Base-by-base conservation (phyloP, 1,284 basidiomycete species). In the Heterobasidion parviporum region DNA sequence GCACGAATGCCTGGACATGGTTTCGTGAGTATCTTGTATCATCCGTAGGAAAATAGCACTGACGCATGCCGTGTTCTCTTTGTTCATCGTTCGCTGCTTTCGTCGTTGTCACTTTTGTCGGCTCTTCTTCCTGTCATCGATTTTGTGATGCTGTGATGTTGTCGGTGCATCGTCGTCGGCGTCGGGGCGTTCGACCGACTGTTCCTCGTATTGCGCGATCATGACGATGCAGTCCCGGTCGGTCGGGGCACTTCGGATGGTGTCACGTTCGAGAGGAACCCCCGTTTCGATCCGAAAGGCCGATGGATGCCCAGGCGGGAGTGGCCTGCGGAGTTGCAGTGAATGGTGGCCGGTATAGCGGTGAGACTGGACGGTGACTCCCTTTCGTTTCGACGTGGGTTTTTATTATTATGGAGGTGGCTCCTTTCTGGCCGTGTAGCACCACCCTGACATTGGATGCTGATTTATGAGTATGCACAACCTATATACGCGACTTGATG, bases 251-350 rank as follows among this genome's bases (percentile, higher is more conserved):
- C 70, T 49, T 74, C 72, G 52, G 83, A 91, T 62, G 91, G 90
- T 0, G 58, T 89, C 36, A 68, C 70, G 38, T 93, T 83, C 65
- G 75, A 75, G 15, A 73, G 78, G 10, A 93, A 93, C 63, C 88
- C 88, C 43, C 76, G 90, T 18, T 91, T 89, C 69, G 85, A 87
- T 62, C 60, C 65, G 1, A 77, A 85, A 54, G 90, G 91, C 41
- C 72, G 79, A 45, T 87, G 84, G 84, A 71, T 77, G 54, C 75
- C 75, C 61, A 74, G 91, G 45, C 70, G 68, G 32, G 82, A 89
- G 55, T 93, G 90, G 91, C 88, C 90, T 0, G 62, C 66, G 47
- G 80, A 81, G 58, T 67, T 91, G 62, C 79, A 70, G 51, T 69
- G 59, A 63, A 34, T 8, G 35, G 50, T 15, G n/a, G 20, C 16